phyloP scores from a whole-genome alignment of 2,329 filamentous ascomycete species.

The Xylariaceae sp. region DNA sequence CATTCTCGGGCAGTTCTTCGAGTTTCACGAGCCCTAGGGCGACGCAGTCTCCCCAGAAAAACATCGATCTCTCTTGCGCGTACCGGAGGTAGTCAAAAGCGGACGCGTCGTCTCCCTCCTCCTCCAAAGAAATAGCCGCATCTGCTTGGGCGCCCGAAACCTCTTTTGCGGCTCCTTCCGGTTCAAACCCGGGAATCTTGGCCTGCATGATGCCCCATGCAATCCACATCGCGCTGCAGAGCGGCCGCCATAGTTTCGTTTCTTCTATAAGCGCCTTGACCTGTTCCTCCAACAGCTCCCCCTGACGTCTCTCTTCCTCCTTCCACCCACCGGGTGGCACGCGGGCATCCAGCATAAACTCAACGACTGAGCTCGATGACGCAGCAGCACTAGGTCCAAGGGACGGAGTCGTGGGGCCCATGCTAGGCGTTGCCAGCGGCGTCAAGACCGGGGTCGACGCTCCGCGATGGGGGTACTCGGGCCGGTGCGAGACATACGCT shows the following conservation, averaged over 20 bases:
- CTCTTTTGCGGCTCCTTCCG: slow-evolving; percentile 33
- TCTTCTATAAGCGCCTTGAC: slow-evolving; percentile 70
- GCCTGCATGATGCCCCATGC: slow-evolving; percentile 97
- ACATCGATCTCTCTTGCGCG: slow-evolving; percentile 81
- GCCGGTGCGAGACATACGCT: slow-evolving; percentile 78
- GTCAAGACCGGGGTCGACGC: slow-evolving; percentile 46
- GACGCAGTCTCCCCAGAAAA: slow-evolving; percentile 91
- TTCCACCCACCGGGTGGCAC: slow-evolving; percentile 50
- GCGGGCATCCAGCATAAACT: slow-evolving; percentile 79
- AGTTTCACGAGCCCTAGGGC: slow-evolving; percentile 65
- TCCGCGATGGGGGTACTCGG: slow-evolving; percentile 53
- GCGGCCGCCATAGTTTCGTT: slow-evolving; percentile 76
- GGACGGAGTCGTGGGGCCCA: slow-evolving; percentile 31
- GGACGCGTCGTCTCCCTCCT: slow-evolving; percentile 47
- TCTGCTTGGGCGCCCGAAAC: slow-evolving; percentile 13
- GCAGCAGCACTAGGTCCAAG: slow-evolving; percentile 30
- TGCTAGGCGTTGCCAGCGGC: slow-evolving; percentile 37
- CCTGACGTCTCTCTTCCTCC: slow-evolving; percentile 57
- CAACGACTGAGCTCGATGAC: slow-evolving; percentile 49
- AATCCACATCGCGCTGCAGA: slow-evolving; percentile 86
- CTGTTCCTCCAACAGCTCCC: slow-evolving; percentile 60
- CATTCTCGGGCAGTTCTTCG: slow-evolving; percentile 69
- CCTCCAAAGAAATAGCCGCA: slow-evolving; percentile 22
- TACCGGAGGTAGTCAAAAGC: slow-evolving; percentile 92
- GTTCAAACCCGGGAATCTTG: slow-evolving; percentile 69